These are phyloP conservation scores for Papiliotrema fonsecae DNA, from an alignment of 1,284 basidiomycete species.

Conservation along the genomic window DNA sequence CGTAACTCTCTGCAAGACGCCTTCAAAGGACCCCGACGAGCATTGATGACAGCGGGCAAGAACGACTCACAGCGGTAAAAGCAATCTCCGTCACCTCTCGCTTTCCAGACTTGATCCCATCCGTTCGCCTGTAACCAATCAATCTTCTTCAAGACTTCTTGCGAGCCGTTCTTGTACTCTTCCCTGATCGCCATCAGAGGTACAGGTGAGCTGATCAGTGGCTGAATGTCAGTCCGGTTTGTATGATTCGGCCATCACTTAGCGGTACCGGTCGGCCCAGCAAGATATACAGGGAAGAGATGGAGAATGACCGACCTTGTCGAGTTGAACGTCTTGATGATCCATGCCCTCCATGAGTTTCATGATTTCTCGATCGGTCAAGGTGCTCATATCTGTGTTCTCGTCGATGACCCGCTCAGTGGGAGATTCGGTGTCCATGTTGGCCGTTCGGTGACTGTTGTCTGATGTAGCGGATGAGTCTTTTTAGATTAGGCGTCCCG, in stretches of 20 bases:
- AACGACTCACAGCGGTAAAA: constrained; percentile 64
- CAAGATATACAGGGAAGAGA: no score
- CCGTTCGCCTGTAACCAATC: constrained; percentile 58
- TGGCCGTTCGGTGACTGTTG: no score
- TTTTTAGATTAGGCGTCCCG: no score
- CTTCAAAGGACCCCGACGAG: no score
- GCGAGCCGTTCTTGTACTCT: constrained; percentile 62
- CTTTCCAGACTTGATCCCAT: constrained; percentile 60
- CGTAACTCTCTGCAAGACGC: no score
- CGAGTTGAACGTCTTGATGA: constrained; percentile 25
- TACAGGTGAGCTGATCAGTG: constrained; percentile 46
- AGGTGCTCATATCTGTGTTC: constrained; percentile 42
- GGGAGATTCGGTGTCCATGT: no score
- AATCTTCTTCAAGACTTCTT: constrained; percentile 60
- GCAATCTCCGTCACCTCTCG: constrained; percentile 69
- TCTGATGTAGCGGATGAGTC: no score
- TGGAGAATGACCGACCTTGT: constrained; percentile 22
- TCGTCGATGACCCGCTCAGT: constrained; percentile 45
- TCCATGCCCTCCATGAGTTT: constrained; percentile 42
- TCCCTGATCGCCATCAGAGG: constrained; percentile 39
- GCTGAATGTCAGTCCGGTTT: constrained; percentile 23
- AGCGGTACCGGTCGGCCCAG: no score
- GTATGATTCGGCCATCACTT: no score
- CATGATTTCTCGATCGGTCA: constrained; percentile 48
- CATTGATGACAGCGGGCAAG: not conserved